Base-by-base conservation (phyloP, 2,329 filamentous ascomycete species). In the Alternaria burnsii region DNA sequence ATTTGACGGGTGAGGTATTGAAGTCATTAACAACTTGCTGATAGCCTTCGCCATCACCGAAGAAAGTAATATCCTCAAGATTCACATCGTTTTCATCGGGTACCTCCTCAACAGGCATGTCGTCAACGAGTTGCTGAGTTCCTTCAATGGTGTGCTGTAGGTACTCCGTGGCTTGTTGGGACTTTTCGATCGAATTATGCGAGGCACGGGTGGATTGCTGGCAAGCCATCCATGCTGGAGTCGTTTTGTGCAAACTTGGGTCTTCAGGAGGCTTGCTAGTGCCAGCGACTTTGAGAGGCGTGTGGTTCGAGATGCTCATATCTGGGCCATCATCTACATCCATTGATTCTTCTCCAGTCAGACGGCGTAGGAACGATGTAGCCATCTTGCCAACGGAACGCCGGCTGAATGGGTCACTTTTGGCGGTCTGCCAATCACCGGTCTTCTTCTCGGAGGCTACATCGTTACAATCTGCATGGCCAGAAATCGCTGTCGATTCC, bases 401-500 rank as follows among this genome's bases (percentile, higher is more conserved):
- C n/a, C 61, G 54, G 12, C 55, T 61, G 51, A 77, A 77, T 16
- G 77, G 76, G 52, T 76, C 67, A 55, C 57, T 72, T 46, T 58
- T 70, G 6, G 68, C 71, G 8, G 63, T 71, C 40, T 73, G 70
- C n/a, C 62, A 47, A 34, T 76, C 71, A 14, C 66, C 75, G 11
- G 65, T 65, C 16, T 62, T 54, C 47, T 60, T 72, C 67, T 57
- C 74, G 69, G 50, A 76, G 70, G 70, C 76, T 65, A 76, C 62
- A 14, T 70, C 66, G 5, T 66, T 55, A 12, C 54, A 54, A 42
- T 74, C 63, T 18, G 71, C 72, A 55, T 78, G 79, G 55, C 64
- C 75, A 61, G 73, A 85, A 65, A 73, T 78, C 8, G 79, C 78
- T 40, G 67, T 76, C 6, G 80, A 81, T 5, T 75, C 74, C 44